Percentiles rank a stretch among this genome's conserved stretches.
These are phyloP conservation scores for Malus hybrid DNA, from an alignment of 331 rosid genomes.

Conservation along the genomic window DNA sequence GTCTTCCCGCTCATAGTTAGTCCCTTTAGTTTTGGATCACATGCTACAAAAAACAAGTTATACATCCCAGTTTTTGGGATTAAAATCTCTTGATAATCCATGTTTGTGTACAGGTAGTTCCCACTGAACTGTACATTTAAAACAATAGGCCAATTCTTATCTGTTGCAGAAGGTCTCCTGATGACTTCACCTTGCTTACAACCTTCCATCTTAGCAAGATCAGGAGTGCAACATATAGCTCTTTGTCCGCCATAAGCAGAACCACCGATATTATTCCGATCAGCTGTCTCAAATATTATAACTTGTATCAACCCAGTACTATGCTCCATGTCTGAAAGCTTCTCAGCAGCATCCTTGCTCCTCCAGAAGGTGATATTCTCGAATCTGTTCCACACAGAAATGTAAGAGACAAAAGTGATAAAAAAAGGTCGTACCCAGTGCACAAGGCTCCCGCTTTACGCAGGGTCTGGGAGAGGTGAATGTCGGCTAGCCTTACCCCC, in stretches of 20 bases:
- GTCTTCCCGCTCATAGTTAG: conserved; percentile 79
- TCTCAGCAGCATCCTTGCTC: conserved; percentile 44
- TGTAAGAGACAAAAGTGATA: conserved; percentile 11
- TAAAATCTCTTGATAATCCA: conserved; percentile 36
- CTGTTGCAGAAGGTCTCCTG: conserved; percentile 62
- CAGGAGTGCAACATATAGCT: conserved; percentile 86
- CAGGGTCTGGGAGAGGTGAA: too few relatives aligned
- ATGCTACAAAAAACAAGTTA: conserved; percentile 78
- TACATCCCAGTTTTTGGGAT: conserved; percentile 87
- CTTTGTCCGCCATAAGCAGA: conserved; percentile 97
- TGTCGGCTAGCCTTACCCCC: too few relatives aligned
- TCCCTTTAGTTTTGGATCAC: conserved; percentile 88
- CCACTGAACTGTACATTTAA: conserved; percentile 49
- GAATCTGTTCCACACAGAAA: conserved; percentile 42
- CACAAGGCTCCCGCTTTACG: too few relatives aligned
- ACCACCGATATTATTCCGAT: conserved; percentile 87
- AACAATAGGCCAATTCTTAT: conserved; percentile 72
- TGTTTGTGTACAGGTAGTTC: conserved; percentile 22
- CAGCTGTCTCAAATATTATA: conserved; percentile 84
- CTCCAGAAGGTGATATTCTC: conserved; percentile 75
- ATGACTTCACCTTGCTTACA: conserved; percentile 92
- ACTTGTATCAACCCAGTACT: conserved; percentile 53
- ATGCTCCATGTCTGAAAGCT: conserved; percentile 35
- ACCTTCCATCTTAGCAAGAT: conserved; percentile 82
- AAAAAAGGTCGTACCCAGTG: neutral